Base-by-base conservation (phyloP, 2,329 filamentous ascomycete genomes). In the Scedosporium minutisporum region DNA sequence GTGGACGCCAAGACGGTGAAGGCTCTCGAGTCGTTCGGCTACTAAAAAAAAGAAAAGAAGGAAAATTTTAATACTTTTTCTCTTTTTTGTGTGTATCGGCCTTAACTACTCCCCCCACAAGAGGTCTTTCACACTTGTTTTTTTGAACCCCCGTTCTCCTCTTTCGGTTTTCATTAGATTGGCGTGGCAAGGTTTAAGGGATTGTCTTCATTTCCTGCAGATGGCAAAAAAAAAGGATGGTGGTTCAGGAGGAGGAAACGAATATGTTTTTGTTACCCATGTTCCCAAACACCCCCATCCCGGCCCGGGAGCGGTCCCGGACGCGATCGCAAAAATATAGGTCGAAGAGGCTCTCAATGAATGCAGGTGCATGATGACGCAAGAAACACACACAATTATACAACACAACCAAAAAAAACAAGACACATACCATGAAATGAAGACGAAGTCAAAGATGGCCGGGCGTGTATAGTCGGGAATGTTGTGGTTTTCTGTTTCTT, bases 21-120 rank as follows among this genome's bases (percentile, higher is more conserved):
- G 84, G 88, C 95, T 80, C 89, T 97, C 77, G 90, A 90, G 81
- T 82, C 87, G 75, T 91, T 85, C 82, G 93, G 93, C 79, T 96
- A 96, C 87, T 97, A 96, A 78, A 69, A 18, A 10, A 33, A 60
- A 38, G 41, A 41, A 41, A 38, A 14, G 9, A 18, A 48, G 29
- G 58, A 44, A 44, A 27, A 29, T 21, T 12, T 18, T 33, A 29
- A 21, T 60, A 33, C 27, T 29, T 58, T 58, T 33, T 41, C 55
- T 58, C 33, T 25, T 58, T 25, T 27, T 41, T 27, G 14, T 41
- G 27, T 38, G 33, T 18, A 58, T 41, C 6, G 25, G 16, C 60
- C 46, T 21, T 18, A 21, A 21, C 58, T 23, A 6, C 33, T 33
- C 57, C 14, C 29, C n/a, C 21, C 33, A 38, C 12, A 53, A 27